phyloP scores from a whole-genome alignment of 2,329 filamentous ascomycete genomes.

The Aspergillus tubingensis region DNA sequence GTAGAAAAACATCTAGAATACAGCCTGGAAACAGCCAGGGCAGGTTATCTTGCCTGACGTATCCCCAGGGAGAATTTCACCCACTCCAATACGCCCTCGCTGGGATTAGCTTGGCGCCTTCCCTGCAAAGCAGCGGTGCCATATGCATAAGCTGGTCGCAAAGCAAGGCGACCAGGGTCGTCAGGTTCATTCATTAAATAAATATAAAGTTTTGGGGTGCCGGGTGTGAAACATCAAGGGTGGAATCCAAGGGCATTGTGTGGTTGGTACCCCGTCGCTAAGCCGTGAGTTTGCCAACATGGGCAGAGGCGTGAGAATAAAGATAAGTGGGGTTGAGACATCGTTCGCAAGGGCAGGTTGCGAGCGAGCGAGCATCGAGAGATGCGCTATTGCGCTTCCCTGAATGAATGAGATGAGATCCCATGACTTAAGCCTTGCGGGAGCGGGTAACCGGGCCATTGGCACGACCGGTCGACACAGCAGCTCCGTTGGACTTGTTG shows the following conservation, averaged over 20 bases:
- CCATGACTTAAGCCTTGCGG: slow-evolving; percentile 46
- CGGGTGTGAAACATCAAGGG: slow-evolving; percentile 13
- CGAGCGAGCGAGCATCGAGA: background rate
- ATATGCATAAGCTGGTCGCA: slow-evolving; percentile 26
- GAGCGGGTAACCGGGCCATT: slow-evolving; percentile 50
- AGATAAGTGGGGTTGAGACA: background rate
- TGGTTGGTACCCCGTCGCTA: background rate
- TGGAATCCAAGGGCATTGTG: slow-evolving; percentile 6
- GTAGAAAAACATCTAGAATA: slow-evolving; percentile 22
- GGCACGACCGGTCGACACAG: slow-evolving; percentile 41
- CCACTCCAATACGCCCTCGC: slow-evolving; percentile 18
- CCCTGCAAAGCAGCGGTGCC: slow-evolving; percentile 20
- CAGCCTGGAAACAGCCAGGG: slow-evolving; percentile 17
- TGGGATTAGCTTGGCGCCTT: slow-evolving; percentile 16
- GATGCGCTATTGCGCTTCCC: slow-evolving; percentile 4
- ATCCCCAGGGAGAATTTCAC: slow-evolving; percentile 16
- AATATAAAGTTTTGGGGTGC: slow-evolving; percentile 21
- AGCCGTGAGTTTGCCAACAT: background rate
- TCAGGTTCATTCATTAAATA: slow-evolving; percentile 34
- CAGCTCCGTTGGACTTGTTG: slow-evolving; percentile 34
- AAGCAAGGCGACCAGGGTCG: slow-evolving; percentile 28
- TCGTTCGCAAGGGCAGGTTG: background rate
- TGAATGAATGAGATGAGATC: background rate
- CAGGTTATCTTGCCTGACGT: background rate
- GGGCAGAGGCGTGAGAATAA: background rate